Percentiles rank a stretch among this genome's conserved stretches.
Conservation (phyloP, 2,329 filamentous ascomycete species). For the Bipolaris sorokiniana region DNA sequence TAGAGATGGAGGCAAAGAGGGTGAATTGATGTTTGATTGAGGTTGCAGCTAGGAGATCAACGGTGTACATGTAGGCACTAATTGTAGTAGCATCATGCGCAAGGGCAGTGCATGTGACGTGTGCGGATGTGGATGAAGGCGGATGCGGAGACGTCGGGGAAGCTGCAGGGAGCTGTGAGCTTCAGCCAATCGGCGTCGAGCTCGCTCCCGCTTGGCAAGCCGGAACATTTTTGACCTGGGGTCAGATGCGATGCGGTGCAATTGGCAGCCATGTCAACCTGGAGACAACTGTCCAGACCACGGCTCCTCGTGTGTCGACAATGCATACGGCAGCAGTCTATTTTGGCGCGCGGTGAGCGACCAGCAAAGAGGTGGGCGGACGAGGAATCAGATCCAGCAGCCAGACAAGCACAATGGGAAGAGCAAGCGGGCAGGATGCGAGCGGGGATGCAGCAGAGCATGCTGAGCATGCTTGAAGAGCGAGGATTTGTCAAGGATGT, state of each 20-base stretch:
- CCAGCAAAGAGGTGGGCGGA: conserved; percentile 30
- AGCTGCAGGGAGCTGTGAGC: conserved; percentile 19
- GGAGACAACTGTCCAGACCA: conserved; percentile 37
- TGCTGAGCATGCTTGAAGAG: conserved; percentile 71
- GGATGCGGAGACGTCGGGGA: conserved; percentile 32
- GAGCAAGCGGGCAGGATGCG: conserved; percentile 37
- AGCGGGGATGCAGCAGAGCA: conserved; percentile 45
- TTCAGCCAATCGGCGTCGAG: conserved; percentile 29
- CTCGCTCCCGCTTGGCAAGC: conserved; percentile 20
- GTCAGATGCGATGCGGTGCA: conserved; percentile 14
- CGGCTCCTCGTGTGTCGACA: conserved; percentile 36
- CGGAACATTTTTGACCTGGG: conserved; percentile 28
- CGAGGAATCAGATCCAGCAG: conserved; percentile 24
- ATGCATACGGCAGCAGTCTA: conserved; percentile 35
- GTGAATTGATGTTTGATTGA: conserved; percentile 13
- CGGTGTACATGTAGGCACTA: conserved; percentile 14
- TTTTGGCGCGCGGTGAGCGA: conserved; percentile 21
- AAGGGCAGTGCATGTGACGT: conserved; percentile 27
- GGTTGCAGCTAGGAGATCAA: conserved; percentile 5
- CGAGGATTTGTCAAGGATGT: conserved; percentile 76
- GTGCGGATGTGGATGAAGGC: conserved; percentile 30
- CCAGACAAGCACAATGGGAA: conserved; percentile 33
- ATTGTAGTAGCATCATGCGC: conserved; percentile 8
- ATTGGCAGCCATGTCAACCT: conserved; percentile 40
- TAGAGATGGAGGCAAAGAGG: background rate